Evolutionary conservation across 78 protist species (phyloP).

Genomic region (Mantamonas sphyraenae): DNA sequence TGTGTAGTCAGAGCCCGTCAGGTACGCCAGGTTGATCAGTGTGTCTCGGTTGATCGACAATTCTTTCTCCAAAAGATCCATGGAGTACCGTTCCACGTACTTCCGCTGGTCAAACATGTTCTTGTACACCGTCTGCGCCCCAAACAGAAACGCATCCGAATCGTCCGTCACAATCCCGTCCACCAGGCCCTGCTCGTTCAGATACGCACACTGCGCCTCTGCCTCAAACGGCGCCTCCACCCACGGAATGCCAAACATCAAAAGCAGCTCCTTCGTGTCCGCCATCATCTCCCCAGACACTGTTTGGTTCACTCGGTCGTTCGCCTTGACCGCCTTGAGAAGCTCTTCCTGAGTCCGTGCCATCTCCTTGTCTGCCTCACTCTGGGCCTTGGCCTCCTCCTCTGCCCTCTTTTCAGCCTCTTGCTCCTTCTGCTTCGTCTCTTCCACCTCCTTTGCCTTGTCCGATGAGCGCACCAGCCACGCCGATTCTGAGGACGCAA

Average conservation of each 20-base stretch:
- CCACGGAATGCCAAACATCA: slow-evolving; percentile 49
- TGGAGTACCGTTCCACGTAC: not conserved
- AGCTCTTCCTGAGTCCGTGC: too few species aligned
- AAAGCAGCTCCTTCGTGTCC: slow-evolving; percentile 7
- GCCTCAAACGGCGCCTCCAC: slow-evolving; percentile 41
- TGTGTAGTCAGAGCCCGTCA: slow-evolving; percentile 62
- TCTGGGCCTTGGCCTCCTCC: too few species aligned
- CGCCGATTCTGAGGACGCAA: too few species aligned
- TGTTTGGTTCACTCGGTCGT: too few species aligned
- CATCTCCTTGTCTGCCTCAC: too few species aligned
- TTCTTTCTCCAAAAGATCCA: not conserved
- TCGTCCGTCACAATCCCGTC: slow-evolving; percentile 58
- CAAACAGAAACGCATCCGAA: slow-evolving; percentile 46
- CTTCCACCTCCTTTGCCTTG: too few species aligned
- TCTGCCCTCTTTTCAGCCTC: too few species aligned
- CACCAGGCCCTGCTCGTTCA: slow-evolving; percentile 1
- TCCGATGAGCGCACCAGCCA: too few species aligned
- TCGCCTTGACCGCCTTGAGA: too few species aligned
- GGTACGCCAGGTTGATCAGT: slow-evolving; percentile 23
- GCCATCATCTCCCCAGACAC: not conserved
- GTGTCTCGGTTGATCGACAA: slow-evolving; percentile 4
- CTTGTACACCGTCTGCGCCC: slow-evolving; percentile 28
- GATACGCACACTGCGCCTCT: slow-evolving; percentile 39
- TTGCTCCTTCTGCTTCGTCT: too few species aligned
- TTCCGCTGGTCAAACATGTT: not conserved